phyloP scores from a whole-genome alignment of 208 protist genomes.

The Trypanosoma boissoni region DNA sequence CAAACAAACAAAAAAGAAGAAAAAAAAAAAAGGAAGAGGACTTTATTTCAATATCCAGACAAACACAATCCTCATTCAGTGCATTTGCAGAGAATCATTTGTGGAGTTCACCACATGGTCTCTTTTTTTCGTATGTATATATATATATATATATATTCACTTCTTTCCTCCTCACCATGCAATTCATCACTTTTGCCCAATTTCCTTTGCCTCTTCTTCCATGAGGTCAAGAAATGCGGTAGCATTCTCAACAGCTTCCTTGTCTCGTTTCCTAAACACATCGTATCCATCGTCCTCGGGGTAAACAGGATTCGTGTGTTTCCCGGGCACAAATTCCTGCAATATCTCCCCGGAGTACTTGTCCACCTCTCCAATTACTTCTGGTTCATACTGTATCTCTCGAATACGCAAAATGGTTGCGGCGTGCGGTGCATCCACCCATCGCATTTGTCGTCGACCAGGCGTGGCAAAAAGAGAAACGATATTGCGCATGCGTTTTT shows the following conservation, averaged over 20 bases:
- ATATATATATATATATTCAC: conserved; percentile 1
- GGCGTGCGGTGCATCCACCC: conserved; percentile 75
- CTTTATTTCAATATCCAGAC: neutral
- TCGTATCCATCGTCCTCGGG: conserved; percentile 57
- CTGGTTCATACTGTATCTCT: conserved; percentile 67
- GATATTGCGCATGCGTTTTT: conserved; percentile 86
- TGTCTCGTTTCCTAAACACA: conserved; percentile 57
- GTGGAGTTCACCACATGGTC: too few relatives aligned
- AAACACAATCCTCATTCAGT: too few relatives aligned
- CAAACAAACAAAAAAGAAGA: neutral
- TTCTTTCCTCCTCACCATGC: neutral
- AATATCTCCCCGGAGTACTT: conserved; percentile 74
- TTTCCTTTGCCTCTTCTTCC: neutral
- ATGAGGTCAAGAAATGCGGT: conserved; percentile 67
- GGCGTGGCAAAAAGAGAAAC: conserved; percentile 78
- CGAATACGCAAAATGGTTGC: conserved; percentile 82
- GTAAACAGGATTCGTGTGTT: conserved; percentile 70
- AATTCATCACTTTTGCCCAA: neutral
- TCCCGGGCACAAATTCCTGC: conserved; percentile 35
- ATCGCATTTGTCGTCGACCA: conserved; percentile 56
- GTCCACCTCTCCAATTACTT: conserved; percentile 74
- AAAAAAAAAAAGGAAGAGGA: neutral
- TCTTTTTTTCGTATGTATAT: neutral
- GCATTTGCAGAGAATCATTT: too few relatives aligned
- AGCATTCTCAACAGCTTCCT: conserved; percentile 56